phyloP scores from a whole-genome alignment of 1,284 basidiomycete species.

The Austroboletus niveus region DNA sequence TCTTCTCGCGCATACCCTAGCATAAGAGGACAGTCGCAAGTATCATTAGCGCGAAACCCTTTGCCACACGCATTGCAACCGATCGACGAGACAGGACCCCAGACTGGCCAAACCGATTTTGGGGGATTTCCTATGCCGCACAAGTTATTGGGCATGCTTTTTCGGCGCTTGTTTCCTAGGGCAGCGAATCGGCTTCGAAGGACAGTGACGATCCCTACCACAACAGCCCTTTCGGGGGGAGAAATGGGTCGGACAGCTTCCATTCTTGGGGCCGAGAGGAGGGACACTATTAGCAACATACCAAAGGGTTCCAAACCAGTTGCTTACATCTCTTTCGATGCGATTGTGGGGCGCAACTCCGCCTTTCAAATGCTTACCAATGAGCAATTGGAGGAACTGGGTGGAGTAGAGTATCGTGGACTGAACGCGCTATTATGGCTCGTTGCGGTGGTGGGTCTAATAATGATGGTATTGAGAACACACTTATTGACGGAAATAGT shows the following conservation, averaged over 20 bases:
- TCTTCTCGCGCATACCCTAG: slow-evolving; percentile 16
- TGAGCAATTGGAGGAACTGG: slow-evolving; percentile 88
- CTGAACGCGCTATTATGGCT: slow-evolving; percentile 79
- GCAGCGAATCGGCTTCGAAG: slow-evolving; percentile 51
- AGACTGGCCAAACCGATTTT: slow-evolving; percentile 51
- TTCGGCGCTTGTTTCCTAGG: slow-evolving; percentile 58
- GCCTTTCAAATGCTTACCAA: slow-evolving; percentile 78
- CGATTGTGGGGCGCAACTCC: slow-evolving; percentile 84
- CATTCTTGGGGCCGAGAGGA: slow-evolving; percentile 8
- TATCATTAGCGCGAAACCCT: slow-evolving; percentile 13
- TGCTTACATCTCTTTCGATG: slow-evolving; percentile 86
- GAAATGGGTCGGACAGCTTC: slow-evolving; percentile 26
- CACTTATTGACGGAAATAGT: slow-evolving; percentile 41
- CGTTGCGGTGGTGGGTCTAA: slow-evolving; percentile 50
- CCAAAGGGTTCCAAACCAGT: slow-evolving; percentile 53
- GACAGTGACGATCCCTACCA: slow-evolving; percentile 73
- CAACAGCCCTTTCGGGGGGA: slow-evolving; percentile 55
- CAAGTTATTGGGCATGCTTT: slow-evolving; percentile 48
- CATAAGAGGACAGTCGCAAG: slow-evolving; percentile 7
- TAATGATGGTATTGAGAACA: background rate
- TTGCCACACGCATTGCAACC: slow-evolving; percentile 13
- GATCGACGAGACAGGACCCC: slow-evolving; percentile 19
- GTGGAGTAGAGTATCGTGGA: slow-evolving; percentile 94
- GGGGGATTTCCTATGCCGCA: slow-evolving; percentile 90
- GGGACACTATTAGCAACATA: slow-evolving; percentile 18